These are phyloP conservation scores for Lepiota venenata DNA, from an alignment of 768 basidiomycete genomes.

Conservation along the genomic window DNA sequence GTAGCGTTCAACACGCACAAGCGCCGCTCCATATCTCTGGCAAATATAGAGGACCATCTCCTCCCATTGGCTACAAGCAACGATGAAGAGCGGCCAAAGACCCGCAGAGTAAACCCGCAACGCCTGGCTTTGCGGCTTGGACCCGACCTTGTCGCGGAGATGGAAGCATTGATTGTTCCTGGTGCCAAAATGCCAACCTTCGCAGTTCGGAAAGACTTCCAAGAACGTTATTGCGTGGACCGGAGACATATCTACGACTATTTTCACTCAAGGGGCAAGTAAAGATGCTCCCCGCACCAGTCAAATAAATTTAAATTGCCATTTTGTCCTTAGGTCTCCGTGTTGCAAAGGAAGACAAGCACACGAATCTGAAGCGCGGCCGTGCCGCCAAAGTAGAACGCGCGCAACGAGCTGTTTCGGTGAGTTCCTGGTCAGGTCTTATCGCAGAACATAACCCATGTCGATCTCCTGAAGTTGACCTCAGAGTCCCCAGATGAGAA, in stretches of 20 bases:
- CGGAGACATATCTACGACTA: constrained; percentile 78
- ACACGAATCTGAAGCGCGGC: constrained; percentile 48
- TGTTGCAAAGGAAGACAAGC: constrained; percentile 63
- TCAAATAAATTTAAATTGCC: neutral
- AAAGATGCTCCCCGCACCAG: neutral
- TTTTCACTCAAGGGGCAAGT: constrained; percentile 56
- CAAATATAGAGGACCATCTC: constrained; percentile 17
- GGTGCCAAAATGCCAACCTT: constrained; percentile 81
- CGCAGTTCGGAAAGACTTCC: constrained; percentile 63
- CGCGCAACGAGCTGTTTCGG: neutral
- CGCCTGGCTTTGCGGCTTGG: constrained; percentile 65
- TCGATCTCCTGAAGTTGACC: neutral
- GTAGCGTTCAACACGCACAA: constrained; percentile 16
- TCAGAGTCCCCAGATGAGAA: neutral
- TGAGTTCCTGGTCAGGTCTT: neutral
- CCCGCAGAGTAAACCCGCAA: constrained; percentile 62
- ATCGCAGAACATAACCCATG: neutral
- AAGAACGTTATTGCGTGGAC: constrained; percentile 67
- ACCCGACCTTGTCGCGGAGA: constrained; percentile 63
- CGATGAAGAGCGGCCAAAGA: constrained; percentile 41
- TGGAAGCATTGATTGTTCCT: constrained; percentile 67
- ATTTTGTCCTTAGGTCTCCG: constrained; percentile 39
- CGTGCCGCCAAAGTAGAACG: constrained; percentile 31
- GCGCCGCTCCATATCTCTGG: constrained; percentile 18
- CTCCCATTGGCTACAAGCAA: constrained; percentile 17